Evolutionary conservation across 441 rosid species (phyloP), one percentile per base, ranked within the genome.

Genomic region (Jatropha multifida): DNA sequence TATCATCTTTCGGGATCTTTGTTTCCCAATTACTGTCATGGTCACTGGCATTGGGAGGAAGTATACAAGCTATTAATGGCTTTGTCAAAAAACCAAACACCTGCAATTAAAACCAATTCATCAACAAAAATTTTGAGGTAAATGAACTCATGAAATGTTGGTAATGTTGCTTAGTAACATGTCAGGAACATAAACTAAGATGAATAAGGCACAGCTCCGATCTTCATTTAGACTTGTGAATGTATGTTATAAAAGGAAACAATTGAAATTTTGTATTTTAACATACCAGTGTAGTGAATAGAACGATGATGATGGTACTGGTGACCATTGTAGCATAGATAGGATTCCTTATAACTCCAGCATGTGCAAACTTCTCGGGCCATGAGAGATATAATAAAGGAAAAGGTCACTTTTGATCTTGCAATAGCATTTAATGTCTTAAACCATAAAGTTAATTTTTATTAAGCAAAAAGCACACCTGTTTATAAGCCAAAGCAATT

Each of bases 71-170:
- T 75, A 93, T 84, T 48, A 94, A 90, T 11, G 96, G 96, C 83
- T 88, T 90, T 65, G 98, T 94, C 64, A 94, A 80, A 77, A 94
- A 89, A 64, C 99, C 97, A 69, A 93, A 91, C 4, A 91, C 97
- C 99, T 94, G 84, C 48, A 77, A 62, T 49, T 70, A 71, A 72
- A 73, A 51, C 26, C 41, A 27, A 26, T 17, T 3, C n/a, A 65
- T 65, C 15, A 41, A 32, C 17, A 27, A 60, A n/a, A 61, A 48
- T 27, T 40, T 23, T 5, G 5, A 20, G 40, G 65, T 20, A 32
- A 58, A 55, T 20, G 46, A 32, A 54, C 44, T 13, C 12, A 10
- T 38, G 26, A 15, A 26, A 32, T 52, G 58, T 27, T 14, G 14
- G 42, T 68, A 49, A 49, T 11, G 51, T 37, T 26, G 8, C 6